Conservation (phyloP, 768 basidiomycete genomes). For the Pleurotus tuoliensis region DNA sequence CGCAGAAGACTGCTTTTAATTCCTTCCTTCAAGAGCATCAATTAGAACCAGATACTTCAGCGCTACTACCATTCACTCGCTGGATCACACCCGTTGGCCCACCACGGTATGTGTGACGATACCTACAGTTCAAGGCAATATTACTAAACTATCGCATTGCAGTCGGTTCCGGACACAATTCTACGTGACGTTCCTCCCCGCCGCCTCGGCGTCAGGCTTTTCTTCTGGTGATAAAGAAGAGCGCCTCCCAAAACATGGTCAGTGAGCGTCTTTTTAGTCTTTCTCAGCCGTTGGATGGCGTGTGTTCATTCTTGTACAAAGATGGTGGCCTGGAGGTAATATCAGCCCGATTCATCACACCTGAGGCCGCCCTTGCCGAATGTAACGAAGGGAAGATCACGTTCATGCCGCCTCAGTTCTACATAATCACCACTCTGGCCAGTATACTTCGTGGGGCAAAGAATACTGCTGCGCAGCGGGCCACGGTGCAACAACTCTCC, state of each 20-base stretch:
- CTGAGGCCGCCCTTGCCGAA: conserved; percentile 46
- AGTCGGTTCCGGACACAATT: conserved; percentile 75
- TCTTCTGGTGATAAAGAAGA: conserved; percentile 54
- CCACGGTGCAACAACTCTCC: conserved; percentile 43
- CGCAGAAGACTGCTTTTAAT: conserved; percentile 44
- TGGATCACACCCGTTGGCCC: conserved; percentile 66
- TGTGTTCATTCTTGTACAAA: conserved; percentile 9
- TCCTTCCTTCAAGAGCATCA: conserved; percentile 45
- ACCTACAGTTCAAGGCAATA: not conserved
- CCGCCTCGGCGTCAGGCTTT: conserved; percentile 39
- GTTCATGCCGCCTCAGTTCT: conserved; percentile 75
- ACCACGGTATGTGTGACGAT: conserved; percentile 38
- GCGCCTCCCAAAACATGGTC: conserved; percentile 56
- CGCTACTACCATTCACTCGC: conserved; percentile 65
- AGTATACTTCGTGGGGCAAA: conserved; percentile 40
- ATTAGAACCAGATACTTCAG: conserved; percentile 39
- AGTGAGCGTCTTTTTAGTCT: not conserved
- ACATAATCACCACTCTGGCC: conserved; percentile 60
- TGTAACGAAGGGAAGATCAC: conserved; percentile 46
- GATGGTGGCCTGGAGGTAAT: conserved; percentile 72
- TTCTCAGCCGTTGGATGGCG: not conserved
- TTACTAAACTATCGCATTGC: not conserved
- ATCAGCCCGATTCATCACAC: conserved; percentile 62
- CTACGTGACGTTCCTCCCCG: conserved; percentile 58
- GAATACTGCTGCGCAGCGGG: conserved; percentile 43